Percentiles rank a stretch among this genome's conserved stretches.
Evolutionary conservation across 2,329 filamentous ascomycete genomes (phyloP).

Genomic region (Stemphylium lycopersici): DNA sequence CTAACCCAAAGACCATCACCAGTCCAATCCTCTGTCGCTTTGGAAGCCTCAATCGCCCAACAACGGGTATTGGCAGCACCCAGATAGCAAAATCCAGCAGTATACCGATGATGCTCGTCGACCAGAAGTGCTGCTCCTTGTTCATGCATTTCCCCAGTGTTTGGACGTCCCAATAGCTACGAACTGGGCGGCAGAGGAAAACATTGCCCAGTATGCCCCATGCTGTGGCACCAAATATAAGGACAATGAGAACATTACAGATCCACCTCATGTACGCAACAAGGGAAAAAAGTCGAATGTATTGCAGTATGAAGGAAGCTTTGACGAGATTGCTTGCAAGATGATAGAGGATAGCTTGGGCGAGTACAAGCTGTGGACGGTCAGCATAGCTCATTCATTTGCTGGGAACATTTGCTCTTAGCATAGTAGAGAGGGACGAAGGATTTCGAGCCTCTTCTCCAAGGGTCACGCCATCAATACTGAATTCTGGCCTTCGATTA

Average conservation of each 20-base stretch:
- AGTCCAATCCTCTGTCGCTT: slow-evolving; percentile 43
- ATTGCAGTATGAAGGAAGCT: slow-evolving; percentile 41
- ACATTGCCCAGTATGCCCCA: slow-evolving; percentile 40
- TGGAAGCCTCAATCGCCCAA: slow-evolving; percentile 39
- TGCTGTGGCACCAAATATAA: slow-evolving; percentile 23
- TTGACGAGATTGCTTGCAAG: slow-evolving; percentile 41
- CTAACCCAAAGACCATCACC: slow-evolving; percentile 44
- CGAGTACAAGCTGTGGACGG: slow-evolving; percentile 35
- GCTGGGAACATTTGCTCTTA: neutral
- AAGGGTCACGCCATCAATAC: slow-evolving; percentile 2
- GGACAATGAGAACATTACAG: slow-evolving; percentile 27
- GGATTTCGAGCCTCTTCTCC: neutral
- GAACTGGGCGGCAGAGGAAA: slow-evolving; percentile 37
- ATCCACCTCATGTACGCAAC: slow-evolving; percentile 5
- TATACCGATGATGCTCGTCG: slow-evolving; percentile 35
- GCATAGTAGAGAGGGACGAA: slow-evolving; percentile 18
- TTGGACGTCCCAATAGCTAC: slow-evolving; percentile 33
- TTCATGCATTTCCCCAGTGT: slow-evolving; percentile 31
- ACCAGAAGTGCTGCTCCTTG: slow-evolving; percentile 32
- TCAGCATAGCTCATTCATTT: neutral
- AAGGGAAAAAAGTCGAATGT: slow-evolving; percentile 34
- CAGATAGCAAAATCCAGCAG: slow-evolving; percentile 40
- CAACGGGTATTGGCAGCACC: slow-evolving; percentile 39
- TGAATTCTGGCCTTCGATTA: slow-evolving; percentile 16
- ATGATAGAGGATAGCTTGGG: slow-evolving; percentile 41